A percentile compares a stretch with the other conserved stretches of the same genome.
phyloP scores from a whole-genome alignment of 139 green algal species.

The Closterium sp. region DNA sequence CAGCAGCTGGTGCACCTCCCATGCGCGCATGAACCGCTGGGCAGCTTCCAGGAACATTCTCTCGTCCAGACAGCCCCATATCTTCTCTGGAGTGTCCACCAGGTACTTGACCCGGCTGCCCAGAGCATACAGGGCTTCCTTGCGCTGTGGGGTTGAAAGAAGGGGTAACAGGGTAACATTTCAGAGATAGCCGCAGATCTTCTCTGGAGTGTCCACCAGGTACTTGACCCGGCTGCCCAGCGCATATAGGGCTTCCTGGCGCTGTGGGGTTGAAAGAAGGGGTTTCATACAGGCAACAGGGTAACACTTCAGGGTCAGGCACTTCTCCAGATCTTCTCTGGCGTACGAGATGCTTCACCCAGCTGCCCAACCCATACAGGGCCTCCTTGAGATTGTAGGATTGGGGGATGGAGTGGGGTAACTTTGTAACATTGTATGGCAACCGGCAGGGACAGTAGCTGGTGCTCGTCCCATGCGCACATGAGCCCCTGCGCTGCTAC shows the following conservation, averaged over 20 bases:
- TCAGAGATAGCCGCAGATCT: slow-evolving; percentile 66
- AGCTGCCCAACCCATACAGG: slow-evolving; percentile 64
- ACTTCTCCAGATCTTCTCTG: slow-evolving; percentile 92
- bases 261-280: no score
- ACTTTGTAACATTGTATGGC: no score
- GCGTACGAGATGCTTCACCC: slow-evolving; percentile 93
- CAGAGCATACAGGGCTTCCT: slow-evolving; percentile 54
- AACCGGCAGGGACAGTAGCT: no score
- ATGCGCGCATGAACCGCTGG: slow-evolving; percentile 69
- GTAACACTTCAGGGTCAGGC: no score
- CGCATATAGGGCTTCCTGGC: slow-evolving; percentile 33
- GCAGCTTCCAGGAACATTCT: slow-evolving; percentile 74
- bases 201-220: slow-evolving; percentile 92
- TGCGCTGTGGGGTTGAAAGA: not conserved
- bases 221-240: slow-evolving; percentile 87
- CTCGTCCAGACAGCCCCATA: slow-evolving; percentile 89
- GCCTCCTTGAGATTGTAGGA: slow-evolving; percentile 2
- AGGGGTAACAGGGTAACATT: no score
- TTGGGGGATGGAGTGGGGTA: no score
- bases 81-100: slow-evolving; percentile 91
- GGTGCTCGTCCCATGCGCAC: no score
- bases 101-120: slow-evolving; percentile 89
- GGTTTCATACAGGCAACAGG: not conserved
- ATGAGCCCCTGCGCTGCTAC: no score
- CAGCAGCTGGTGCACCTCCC: slow-evolving; percentile 60